Evolutionary conservation across 1,284 basidiomycete species (phyloP).

Genomic region (Apiotrichum siamense): DNA sequence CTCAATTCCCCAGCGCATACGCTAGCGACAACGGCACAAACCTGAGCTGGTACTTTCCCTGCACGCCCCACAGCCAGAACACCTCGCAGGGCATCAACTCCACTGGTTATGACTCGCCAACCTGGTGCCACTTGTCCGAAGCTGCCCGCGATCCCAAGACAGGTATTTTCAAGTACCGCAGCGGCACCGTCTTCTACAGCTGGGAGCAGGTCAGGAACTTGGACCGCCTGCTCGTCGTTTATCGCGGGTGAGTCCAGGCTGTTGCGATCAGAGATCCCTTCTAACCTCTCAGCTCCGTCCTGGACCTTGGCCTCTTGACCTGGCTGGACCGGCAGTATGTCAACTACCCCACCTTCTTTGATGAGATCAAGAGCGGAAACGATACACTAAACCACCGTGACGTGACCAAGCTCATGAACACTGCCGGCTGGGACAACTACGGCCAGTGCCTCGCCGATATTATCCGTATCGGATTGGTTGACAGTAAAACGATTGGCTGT

Average conservation of each 20-base stretch:
- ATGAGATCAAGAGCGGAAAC: constrained; percentile 64
- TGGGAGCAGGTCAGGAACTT: constrained; percentile 76
- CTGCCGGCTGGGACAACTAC: constrained; percentile 56
- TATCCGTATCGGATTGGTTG: constrained; percentile 84
- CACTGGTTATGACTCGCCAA: constrained; percentile 59
- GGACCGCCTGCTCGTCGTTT: constrained; percentile 78
- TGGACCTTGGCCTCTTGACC: constrained; percentile 76
- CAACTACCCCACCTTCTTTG: constrained; percentile 72
- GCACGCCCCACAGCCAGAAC: constrained; percentile 76
- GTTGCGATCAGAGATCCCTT: constrained; percentile 46
- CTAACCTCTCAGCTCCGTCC: constrained; percentile 55
- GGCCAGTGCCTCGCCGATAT: constrained; percentile 82
- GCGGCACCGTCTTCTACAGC: constrained; percentile 85
- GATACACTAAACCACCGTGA: constrained; percentile 75
- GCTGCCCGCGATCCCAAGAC: constrained; percentile 54
- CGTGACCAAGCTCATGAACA: constrained; percentile 71
- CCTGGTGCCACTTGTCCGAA: constrained; percentile 66
- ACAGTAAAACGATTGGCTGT: constrained; percentile 89
- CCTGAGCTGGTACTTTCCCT: constrained; percentile 84
- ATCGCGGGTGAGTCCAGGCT: constrained; percentile 64
- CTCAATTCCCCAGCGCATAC: constrained; percentile 55
- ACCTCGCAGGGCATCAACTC: constrained; percentile 61
- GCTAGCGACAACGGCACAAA: constrained; percentile 57
- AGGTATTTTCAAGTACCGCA: constrained; percentile 19
- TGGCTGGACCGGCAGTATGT: constrained; percentile 77